Evolutionary conservation across 345 rosid genomes (phyloP), one percentile per base, ranked within the genome.

Genomic region (Rhodamnia argentea): DNA sequence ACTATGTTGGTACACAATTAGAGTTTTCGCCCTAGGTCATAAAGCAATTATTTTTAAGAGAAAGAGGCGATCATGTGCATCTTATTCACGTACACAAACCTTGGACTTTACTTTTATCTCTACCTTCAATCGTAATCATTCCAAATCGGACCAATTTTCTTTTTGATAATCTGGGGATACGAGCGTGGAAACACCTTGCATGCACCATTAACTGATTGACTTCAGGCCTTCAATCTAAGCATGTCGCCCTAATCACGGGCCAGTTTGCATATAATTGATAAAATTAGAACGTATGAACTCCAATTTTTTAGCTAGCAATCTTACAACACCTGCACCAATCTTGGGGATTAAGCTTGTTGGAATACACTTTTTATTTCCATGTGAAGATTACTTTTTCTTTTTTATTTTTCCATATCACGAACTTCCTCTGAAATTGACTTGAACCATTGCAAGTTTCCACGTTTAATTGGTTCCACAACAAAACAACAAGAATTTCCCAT

Each of bases 91-190:
- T 20, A 13, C 74, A 7, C 10, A 60, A 3, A 27, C 10, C 10
- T 27, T 1, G 1, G 22, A 27, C 10, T 27, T 60, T 7, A 27
- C 40, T 27, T 59, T 27, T n/a, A n/a, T n/a, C 37, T 59, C 4
- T 59, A n/a, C 27, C 5, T 60, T 14, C 13, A 60, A 0, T 27
- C 40, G 0, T 60, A 60, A 60, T 60, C 74, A 27, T 27, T 20
- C 5, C 1, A 0, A 14, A 60, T 13, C 6, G 14, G 40, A 27
- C 40, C 1, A 0, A 0, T 27, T 6, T 1, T 60, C 20, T 14
- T 60, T 59, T 6, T 7, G 14, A 60, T 1, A 60, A 27, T 60
- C 32, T 3, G 5, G 13, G 18, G 10, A 2, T 4, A 27, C 0
- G 10, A 1, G 14, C 0, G 5, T 27, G 9, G 37, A 57, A 57